These are phyloP conservation scores for Castanea sativa DNA, from an alignment of 306 rosid genomes.

Conservation along the genomic window DNA sequence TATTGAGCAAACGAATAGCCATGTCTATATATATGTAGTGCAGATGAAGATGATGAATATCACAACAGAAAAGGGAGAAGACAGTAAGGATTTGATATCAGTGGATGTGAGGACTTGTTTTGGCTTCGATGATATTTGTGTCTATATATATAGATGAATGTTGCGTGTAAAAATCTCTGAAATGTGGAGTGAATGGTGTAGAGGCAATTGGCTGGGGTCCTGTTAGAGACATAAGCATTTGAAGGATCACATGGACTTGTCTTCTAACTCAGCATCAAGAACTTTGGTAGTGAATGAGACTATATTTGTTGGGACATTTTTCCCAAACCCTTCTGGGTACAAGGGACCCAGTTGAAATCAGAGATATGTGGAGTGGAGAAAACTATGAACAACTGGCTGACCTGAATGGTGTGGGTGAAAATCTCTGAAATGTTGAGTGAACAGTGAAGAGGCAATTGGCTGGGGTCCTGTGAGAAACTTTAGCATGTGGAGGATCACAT, in stretches of 20 bases:
- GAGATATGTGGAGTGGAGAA: not conserved
- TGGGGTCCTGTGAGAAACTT: not conserved
- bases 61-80: not conserved
- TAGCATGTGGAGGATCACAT: conserved; percentile 25
- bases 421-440: not conserved
- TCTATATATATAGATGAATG: conserved; percentile 27
- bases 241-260: conserved; percentile 33
- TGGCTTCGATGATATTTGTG: not conserved
- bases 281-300: conserved; percentile 11
- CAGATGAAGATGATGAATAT: not conserved
- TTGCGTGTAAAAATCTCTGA: not conserved
- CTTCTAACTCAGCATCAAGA: conserved; percentile 8
- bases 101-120: not conserved
- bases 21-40: not conserved
- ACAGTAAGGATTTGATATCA: not conserved
- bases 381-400: not conserved
- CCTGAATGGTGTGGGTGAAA: not conserved
- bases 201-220: conserved; percentile 15
- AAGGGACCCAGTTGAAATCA: conserved; percentile 4
- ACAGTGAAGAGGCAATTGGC: conserved; percentile 13
- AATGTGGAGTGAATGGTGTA: not conserved
- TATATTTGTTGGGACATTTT: not conserved
- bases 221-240: conserved; percentile 9
- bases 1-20: conserved; percentile 28
- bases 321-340: not conserved